Conservation (phyloP, 2,329 filamentous ascomycete species). For the Magnaporthiopsis rhizophila region DNA sequence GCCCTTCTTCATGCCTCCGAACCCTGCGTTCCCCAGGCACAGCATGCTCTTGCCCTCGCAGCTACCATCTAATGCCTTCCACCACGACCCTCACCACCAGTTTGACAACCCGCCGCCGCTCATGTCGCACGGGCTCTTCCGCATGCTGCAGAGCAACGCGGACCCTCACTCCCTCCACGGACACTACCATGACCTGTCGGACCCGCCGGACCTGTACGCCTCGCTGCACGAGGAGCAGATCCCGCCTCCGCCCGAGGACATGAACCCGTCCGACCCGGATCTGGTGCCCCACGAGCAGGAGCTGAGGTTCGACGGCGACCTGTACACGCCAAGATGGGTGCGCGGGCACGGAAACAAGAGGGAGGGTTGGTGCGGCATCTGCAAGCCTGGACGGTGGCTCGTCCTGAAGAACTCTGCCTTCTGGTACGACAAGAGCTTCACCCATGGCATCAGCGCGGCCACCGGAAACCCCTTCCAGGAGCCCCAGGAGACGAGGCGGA, state of each 20-base stretch:
- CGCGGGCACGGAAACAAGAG: slow-evolving; percentile 81
- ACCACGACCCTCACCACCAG: slow-evolving; percentile 38
- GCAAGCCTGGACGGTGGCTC: slow-evolving; percentile 78
- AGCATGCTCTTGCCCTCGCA: slow-evolving; percentile 53
- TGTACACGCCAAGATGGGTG: slow-evolving; percentile 80
- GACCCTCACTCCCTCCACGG: slow-evolving; percentile 59
- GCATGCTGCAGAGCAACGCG: slow-evolving; percentile 67
- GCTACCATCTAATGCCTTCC: slow-evolving; percentile 32
- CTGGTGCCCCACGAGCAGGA: slow-evolving; percentile 72
- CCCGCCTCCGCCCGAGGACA: slow-evolving; percentile 69
- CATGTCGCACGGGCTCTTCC: slow-evolving; percentile 65
- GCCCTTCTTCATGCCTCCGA: slow-evolving; percentile 39
- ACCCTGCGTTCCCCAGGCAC: slow-evolving; percentile 43
- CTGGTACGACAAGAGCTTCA: slow-evolving; percentile 91
- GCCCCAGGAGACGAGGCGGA: slow-evolving; percentile 65
- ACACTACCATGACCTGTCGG: slow-evolving; percentile 65
- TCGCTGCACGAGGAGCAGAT: slow-evolving; percentile 67
- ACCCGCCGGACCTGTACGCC: slow-evolving; percentile 69
- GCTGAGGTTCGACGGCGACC: slow-evolving; percentile 68
- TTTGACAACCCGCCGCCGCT: slow-evolving; percentile 54
- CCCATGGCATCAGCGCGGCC: slow-evolving; percentile 76
- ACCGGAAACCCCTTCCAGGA: slow-evolving; percentile 73
- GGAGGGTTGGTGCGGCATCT: slow-evolving; percentile 84
- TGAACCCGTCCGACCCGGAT: slow-evolving; percentile 71
- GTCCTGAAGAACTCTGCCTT: slow-evolving; percentile 86